Conservation (phyloP, 2,329 filamentous ascomycete species). For the Xylariaceae sp. region DNA sequence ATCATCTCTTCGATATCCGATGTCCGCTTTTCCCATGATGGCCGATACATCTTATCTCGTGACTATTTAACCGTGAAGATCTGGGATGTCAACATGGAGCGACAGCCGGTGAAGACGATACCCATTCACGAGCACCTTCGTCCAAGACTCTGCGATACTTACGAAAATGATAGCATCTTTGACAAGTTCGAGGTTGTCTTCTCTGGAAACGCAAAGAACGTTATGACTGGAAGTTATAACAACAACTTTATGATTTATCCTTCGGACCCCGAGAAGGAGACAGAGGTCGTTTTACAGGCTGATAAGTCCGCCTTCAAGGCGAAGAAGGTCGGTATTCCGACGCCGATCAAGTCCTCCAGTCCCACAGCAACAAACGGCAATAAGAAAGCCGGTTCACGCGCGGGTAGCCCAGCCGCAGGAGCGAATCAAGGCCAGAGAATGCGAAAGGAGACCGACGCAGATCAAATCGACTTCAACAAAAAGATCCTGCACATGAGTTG, state of each 20-base stretch:
- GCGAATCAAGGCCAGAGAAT: conserved; percentile 82
- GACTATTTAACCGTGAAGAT: conserved; percentile 99
- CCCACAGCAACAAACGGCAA: conserved; percentile 63
- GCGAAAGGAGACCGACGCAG: conserved; percentile 98
- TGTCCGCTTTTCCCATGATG: conserved; percentile 94
- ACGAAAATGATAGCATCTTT: conserved; percentile 99
- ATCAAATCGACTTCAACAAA: conserved; percentile 99
- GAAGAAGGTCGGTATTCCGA: conserved; percentile 98
- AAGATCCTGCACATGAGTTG: conserved; percentile 99
- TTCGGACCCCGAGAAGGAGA: conserved; percentile 90
- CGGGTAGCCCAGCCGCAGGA: conserved; percentile 76
- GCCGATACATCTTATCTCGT: conserved; percentile 92
- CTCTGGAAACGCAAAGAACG: conserved; percentile 95
- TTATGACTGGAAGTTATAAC: conserved; percentile 99
- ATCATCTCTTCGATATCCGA: conserved; percentile 99
- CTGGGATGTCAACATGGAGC: conserved; percentile 99
- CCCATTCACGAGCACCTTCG: conserved; percentile 96
- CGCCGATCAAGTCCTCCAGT: conserved; percentile 83
- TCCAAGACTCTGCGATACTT: conserved; percentile 92
- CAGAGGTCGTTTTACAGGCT: conserved; percentile 93
- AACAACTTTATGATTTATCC: conserved; percentile 99
- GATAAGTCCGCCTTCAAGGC: conserved; percentile 99
- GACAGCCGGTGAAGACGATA: conserved; percentile 95
- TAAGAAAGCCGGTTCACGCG: conserved; percentile 85
- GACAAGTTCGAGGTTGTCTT: conserved; percentile 99